A percentile compares a stretch with the other conserved stretches of the same genome.
Evolutionary conservation across 768 basidiomycete species (phyloP).

Genomic region (Tremella mesenterica): DNA sequence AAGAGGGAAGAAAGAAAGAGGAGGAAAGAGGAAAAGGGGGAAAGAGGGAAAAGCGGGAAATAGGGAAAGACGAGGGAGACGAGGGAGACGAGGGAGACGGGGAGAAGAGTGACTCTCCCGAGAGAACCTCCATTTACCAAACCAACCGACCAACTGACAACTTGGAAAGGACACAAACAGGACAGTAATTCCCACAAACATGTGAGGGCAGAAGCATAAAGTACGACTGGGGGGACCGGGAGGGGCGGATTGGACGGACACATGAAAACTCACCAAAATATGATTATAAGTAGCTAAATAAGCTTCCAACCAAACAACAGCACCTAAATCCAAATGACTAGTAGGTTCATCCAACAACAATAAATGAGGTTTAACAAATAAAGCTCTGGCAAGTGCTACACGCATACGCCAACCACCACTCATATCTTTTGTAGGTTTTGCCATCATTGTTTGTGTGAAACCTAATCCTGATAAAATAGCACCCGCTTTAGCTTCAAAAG

Average conservation of each 20-base stretch:
- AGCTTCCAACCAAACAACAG: constrained; percentile 97
- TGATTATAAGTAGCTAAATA: constrained; percentile 98
- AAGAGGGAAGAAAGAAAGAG: too few relatives aligned
- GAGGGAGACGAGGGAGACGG: too few relatives aligned
- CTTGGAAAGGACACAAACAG: too few relatives aligned
- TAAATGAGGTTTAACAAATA: constrained; percentile 94
- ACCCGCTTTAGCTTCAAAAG: constrained; percentile 91
- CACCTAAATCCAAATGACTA: constrained; percentile 82
- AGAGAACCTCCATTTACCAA: too few relatives aligned
- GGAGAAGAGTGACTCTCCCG: too few relatives aligned
- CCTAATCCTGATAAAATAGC: constrained; percentile 97
- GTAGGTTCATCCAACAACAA: constrained; percentile 76
- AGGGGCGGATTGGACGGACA: too few relatives aligned
- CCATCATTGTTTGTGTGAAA: constrained; percentile 85
- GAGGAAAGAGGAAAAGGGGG: too few relatives aligned
- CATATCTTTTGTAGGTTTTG: constrained; percentile 96
- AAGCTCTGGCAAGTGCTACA: constrained; percentile 86
- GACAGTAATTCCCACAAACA: neutral
- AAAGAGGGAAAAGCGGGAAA: too few relatives aligned
- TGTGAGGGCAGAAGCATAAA: neutral
- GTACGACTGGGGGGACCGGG: too few relatives aligned
- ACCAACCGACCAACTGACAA: too few relatives aligned
- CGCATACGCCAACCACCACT: constrained; percentile 99
- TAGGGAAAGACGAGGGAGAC: too few relatives aligned
- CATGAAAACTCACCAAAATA: constrained; percentile 56